Percentiles rank a stretch among this genome's conserved stretches.
Evolutionary conservation across 2,329 filamentous ascomycete genomes (phyloP).

Genomic region (Aspergillus ustus): DNA sequence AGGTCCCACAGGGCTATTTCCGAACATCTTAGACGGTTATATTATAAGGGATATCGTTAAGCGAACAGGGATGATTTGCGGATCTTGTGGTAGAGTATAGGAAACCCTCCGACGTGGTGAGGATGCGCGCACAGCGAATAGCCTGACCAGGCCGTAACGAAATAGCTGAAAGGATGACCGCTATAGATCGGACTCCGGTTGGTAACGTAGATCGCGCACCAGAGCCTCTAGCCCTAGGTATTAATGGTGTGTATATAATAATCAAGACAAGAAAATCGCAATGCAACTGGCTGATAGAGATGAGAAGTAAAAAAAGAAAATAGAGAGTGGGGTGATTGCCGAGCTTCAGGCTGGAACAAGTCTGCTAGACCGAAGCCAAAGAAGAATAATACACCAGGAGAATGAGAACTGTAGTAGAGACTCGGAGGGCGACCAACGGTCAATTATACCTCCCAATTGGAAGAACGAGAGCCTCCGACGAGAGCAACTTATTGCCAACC

Average conservation of each 20-base stretch:
- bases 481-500: slow-evolving; percentile 2
- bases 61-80: not conserved
- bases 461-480: slow-evolving; percentile 14
- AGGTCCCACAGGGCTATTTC: slow-evolving; percentile 28
- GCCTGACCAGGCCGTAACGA: not conserved
- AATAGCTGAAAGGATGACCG: slow-evolving; percentile 4
- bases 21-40: slow-evolving; percentile 23
- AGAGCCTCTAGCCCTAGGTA: not conserved
- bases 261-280: slow-evolving; percentile 1
- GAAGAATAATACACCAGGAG: slow-evolving; percentile 4
- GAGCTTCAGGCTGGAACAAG: slow-evolving; percentile 1
- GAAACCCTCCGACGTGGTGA: not conserved
- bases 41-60: not conserved
- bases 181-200: slow-evolving; percentile 4
- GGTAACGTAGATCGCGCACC: not conserved
- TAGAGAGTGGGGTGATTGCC: slow-evolving; percentile 3
- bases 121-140: not conserved
- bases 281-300: slow-evolving; percentile 1
- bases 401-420: not conserved
- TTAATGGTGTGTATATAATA: not conserved
- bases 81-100: not conserved
- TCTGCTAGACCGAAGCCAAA: not conserved
- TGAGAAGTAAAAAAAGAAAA: not conserved
- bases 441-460: slow-evolving; percentile 2
- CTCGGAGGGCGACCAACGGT: slow-evolving; percentile 3